Evolutionary conservation across 2,329 filamentous ascomycete species (phyloP).

Genomic region (Trichoderma sp.): DNA sequence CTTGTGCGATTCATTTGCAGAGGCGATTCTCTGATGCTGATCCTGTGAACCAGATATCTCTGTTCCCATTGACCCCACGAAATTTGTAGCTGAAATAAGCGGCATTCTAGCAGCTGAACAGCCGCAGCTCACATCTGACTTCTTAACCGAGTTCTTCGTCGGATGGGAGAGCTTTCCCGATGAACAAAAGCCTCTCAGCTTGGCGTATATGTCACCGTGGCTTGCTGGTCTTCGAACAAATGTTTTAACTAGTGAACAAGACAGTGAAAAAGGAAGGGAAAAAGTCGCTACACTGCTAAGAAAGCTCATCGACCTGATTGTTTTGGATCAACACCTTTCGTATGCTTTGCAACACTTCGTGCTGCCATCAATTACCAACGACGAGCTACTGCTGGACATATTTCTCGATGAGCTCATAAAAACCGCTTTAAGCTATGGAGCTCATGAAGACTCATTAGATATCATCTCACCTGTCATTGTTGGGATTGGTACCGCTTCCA

Average conservation of each 20-base stretch:
- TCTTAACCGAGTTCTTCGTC: slow-evolving; percentile 73
- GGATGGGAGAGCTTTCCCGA: slow-evolving; percentile 72
- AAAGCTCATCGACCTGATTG: slow-evolving; percentile 67
- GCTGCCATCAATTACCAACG: slow-evolving; percentile 66
- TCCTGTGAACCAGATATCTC: slow-evolving; percentile 54
- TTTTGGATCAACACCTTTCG: slow-evolving; percentile 62
- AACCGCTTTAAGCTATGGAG: slow-evolving; percentile 60
- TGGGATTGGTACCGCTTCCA: slow-evolving; percentile 66
- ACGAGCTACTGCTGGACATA: slow-evolving; percentile 68
- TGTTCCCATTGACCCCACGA: slow-evolving; percentile 65
- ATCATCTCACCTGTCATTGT: slow-evolving; percentile 65
- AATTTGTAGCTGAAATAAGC: slow-evolving; percentile 69
- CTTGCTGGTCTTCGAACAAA: slow-evolving; percentile 63
- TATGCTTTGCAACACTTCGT: slow-evolving; percentile 67
- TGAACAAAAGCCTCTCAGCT: slow-evolving; percentile 67
- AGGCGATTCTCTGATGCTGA: slow-evolving; percentile 16
- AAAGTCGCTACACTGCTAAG: slow-evolving; percentile 66
- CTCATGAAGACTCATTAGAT: slow-evolving; percentile 63
- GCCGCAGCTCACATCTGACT: slow-evolving; percentile 69
- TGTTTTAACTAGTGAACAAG: slow-evolving; percentile 61
- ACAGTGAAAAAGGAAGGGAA: slow-evolving; percentile 68
- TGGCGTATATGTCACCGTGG: slow-evolving; percentile 74
- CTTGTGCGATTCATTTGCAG: neutral
- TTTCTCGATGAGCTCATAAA: slow-evolving; percentile 70
- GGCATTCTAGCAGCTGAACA: slow-evolving; percentile 65